phyloP scores from a whole-genome alignment of 2,329 filamentous ascomycete genomes.

The Hypoxylon sp. region DNA sequence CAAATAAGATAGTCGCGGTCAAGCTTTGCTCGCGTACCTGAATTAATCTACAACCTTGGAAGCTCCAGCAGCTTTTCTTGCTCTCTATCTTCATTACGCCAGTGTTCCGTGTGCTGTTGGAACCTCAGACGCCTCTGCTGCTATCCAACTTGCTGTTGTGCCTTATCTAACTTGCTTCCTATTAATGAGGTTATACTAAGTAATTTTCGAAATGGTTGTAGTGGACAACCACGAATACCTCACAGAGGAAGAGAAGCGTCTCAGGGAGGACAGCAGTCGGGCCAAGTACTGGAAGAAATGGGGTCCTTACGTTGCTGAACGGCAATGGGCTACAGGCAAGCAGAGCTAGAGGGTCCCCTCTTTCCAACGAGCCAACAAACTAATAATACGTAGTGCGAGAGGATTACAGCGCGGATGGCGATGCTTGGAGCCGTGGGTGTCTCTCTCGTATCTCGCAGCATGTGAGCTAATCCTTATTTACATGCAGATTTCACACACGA shows the following conservation, averaged over 20 bases:
- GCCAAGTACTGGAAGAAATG: constrained; percentile 98
- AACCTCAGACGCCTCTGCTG: background rate
- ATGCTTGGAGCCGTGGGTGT: constrained; percentile 92
- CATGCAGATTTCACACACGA: constrained; percentile 89
- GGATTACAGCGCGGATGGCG: constrained; percentile 89
- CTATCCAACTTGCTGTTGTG: background rate
- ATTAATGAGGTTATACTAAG: constrained; percentile 2
- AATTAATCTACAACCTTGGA: constrained; percentile 46
- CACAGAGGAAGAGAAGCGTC: constrained; percentile 89
- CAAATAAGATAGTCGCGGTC: constrained; percentile 43
- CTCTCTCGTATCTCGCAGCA: constrained; percentile 19
- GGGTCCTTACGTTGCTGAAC: constrained; percentile 92
- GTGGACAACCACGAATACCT: constrained; percentile 89
- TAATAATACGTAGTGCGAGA: constrained; percentile 74
- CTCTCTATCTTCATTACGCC: background rate
- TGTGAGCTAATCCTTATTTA: constrained; percentile 45
- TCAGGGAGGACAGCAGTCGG: constrained; percentile 86
- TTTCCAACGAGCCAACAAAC: constrained; percentile 32
- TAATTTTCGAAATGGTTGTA: constrained; percentile 77
- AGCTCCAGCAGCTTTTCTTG: constrained; percentile 21
- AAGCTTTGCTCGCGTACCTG: constrained; percentile 44
- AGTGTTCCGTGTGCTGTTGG: constrained; percentile 14
- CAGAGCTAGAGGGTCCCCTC: constrained; percentile 33
- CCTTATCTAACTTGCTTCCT: constrained; percentile 7
- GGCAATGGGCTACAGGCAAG: constrained; percentile 94